phyloP scores from a whole-genome alignment of 768 basidiomycete genomes.

The Solioccasus polychromus region DNA sequence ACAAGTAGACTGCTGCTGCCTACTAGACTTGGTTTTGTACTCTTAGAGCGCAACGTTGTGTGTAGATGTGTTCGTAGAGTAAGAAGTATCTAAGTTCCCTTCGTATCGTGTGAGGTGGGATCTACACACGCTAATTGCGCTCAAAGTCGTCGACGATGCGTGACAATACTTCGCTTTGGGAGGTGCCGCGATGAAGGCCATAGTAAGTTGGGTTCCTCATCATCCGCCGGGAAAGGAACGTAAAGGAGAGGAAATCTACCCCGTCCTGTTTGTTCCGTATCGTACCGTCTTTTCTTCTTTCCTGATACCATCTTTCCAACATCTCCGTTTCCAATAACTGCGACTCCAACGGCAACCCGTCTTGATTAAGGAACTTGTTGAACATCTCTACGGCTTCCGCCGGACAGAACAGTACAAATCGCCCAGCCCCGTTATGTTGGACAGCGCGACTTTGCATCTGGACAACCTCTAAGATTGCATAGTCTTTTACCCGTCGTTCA shows the following conservation, averaged over 20 bases:
- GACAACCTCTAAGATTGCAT: constrained; percentile 75
- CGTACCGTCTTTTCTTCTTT: constrained; percentile 35
- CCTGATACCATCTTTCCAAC: constrained; percentile 47
- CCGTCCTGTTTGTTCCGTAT: constrained; percentile 60
- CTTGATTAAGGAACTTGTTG: constrained; percentile 71
- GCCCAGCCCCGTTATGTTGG: constrained; percentile 54
- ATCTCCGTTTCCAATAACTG: constrained; percentile 51
- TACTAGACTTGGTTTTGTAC: neutral
- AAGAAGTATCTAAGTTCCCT: too few species aligned
- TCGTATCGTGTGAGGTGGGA: too few species aligned
- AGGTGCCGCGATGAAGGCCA: constrained; percentile 42
- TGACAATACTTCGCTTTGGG: constrained; percentile 59
- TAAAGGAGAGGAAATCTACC: constrained; percentile 76
- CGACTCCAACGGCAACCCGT: constrained; percentile 91
- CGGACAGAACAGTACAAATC: constrained; percentile 88
- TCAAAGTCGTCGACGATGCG: constrained; percentile 59
- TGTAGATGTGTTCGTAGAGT: too few species aligned
- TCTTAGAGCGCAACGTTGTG: too few species aligned
- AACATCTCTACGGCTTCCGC: constrained; percentile 80
- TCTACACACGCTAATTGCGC: neutral
- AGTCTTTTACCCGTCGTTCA: constrained; percentile 75
- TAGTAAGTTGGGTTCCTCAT: constrained; percentile 85
- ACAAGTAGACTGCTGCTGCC: neutral
- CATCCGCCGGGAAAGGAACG: constrained; percentile 72
- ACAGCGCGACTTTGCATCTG: constrained; percentile 91